Evolutionary conservation across 2,329 filamentous ascomycete species (phyloP), one percentile per base, ranked within the genome.

Genomic region (Pestalotiopsis sp.): DNA sequence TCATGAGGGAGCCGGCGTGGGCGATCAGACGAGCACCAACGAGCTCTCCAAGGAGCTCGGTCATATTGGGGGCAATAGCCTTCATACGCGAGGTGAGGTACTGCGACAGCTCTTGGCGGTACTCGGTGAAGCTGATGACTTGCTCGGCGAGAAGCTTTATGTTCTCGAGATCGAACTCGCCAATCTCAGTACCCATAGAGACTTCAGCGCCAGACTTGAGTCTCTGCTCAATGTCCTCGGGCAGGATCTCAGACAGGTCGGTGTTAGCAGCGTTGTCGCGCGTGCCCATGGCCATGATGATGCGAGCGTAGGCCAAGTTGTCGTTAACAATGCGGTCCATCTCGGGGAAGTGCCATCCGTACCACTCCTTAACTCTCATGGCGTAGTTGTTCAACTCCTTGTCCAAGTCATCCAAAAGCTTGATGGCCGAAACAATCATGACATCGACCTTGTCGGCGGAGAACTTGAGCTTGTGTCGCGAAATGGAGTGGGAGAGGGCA

Each of bases 321-420:
- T 99, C 96, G 82, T 97, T 97, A 75, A 98, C 88, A 78, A 98
- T 97, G 84, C 95, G 95, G 78, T 93, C 95, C 88, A 99, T 91
- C 85, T 99, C 96, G 56, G 96, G 96, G 86, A 98, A 99, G 83
- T 98, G 96, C 96, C 96, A 99, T 77, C 96, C 96, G 80, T 99
- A 99, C 96, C 96, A 99, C 83, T 99, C 96, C 90, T 98, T 98
- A 71, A 98, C 94, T 81, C 96, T 89, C 96, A 99, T 99, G 73
- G 96, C 95, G 79, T 98, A 98, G 75, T 93, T 96, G 86, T 99
- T 99, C 72, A 99, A 87, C 83, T 99, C 96, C 87, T 99, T 99
- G 86, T 99, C 96, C 71, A 99, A 86, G 73, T 99, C 96, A 79
- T 99, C 96, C 61, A 99, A 87, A 65, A 98, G 89, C 72, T 92